Percentiles rank a stretch among this genome's conserved stretches.
phyloP scores from a whole-genome alignment of 1,139 yeast species.

The Yamadazyma sp. region DNA sequence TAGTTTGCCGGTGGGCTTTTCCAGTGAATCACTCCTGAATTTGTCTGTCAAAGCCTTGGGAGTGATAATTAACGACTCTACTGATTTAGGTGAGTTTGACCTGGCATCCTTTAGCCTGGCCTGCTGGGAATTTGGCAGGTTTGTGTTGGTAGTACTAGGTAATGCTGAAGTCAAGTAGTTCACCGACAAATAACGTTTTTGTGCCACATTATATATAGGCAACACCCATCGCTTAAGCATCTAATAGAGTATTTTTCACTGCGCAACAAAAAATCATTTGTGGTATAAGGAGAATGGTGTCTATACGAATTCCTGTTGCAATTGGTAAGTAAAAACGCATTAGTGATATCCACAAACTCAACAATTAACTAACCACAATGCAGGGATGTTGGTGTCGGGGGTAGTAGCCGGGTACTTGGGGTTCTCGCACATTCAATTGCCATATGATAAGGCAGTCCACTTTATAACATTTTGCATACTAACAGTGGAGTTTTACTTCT shows the following conservation, averaged over 20 bases:
- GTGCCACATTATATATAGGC: neutral
- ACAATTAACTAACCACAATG: neutral
- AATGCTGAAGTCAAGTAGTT: neutral
- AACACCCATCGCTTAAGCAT: neutral
- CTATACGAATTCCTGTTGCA: conserved; percentile 15
- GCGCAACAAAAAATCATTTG: neutral
- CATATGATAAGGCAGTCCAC: conserved; percentile 57
- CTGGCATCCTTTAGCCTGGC: no score
- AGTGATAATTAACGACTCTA: conserved; percentile 17
- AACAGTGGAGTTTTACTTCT: conserved; percentile 55
- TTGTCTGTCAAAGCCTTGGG: conserved; percentile 25
- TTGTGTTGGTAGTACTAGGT: no score
- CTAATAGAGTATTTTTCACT: neutral
- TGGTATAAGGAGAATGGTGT: neutral
- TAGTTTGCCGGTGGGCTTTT: conserved; percentile 11
- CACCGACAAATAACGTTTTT: neutral
- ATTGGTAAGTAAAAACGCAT: conserved; percentile 23
- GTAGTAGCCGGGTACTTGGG: conserved; percentile 47
- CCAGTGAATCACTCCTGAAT: conserved; percentile 21
- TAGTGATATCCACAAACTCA: neutral
- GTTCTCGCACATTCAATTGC: conserved; percentile 45
- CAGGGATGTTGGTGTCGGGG: conserved; percentile 30
- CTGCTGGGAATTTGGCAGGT: neutral
- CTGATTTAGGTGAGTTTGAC: conserved; percentile 5
- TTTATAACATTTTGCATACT: conserved; percentile 49